These are phyloP conservation scores for Phyllosticta paracitricarpa DNA, from an alignment of 2,329 filamentous ascomycete genomes.

Conservation along the genomic window DNA sequence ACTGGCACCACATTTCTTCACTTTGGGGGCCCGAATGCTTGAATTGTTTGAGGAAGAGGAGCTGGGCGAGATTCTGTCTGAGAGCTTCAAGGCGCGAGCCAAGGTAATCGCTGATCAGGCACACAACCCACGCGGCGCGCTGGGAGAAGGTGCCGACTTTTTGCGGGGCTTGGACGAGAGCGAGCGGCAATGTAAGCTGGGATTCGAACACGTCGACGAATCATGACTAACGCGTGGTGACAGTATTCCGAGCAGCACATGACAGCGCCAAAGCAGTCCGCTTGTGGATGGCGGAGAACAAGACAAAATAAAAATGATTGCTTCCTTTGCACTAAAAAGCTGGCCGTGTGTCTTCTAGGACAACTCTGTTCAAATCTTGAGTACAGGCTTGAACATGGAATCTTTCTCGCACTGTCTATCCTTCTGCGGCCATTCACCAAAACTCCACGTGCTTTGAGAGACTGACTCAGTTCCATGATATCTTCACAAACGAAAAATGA, in stretches of 20 bases:
- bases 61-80: slow-evolving; percentile 49
- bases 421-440: not conserved
- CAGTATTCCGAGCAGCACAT: slow-evolving; percentile 40
- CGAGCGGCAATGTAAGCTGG: slow-evolving; percentile 55
- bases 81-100: slow-evolving; percentile 74
- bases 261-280: slow-evolving; percentile 37
- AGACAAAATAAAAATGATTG: slow-evolving; percentile 17
- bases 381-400: not conserved
- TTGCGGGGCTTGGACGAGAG: slow-evolving; percentile 81
- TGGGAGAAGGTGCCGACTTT: slow-evolving; percentile 65
- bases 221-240: not conserved
- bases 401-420: not conserved
- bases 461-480: not conserved
- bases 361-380: not conserved
- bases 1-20: slow-evolving; percentile 80
- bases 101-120: slow-evolving; percentile 81
- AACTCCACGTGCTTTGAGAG: not conserved
- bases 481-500: slow-evolving; percentile 3
- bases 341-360: not conserved
- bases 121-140: slow-evolving; percentile 65
- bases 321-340: not conserved
- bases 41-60: slow-evolving; percentile 89
- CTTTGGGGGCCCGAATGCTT: slow-evolving; percentile 71
- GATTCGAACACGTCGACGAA: slow-evolving; percentile 3
- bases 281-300: slow-evolving; percentile 34